A percentile compares a stretch with the other conserved stretches of the same genome.
Conservation (phyloP, 148 eudicot species). For the Rheum nobile region DNA sequence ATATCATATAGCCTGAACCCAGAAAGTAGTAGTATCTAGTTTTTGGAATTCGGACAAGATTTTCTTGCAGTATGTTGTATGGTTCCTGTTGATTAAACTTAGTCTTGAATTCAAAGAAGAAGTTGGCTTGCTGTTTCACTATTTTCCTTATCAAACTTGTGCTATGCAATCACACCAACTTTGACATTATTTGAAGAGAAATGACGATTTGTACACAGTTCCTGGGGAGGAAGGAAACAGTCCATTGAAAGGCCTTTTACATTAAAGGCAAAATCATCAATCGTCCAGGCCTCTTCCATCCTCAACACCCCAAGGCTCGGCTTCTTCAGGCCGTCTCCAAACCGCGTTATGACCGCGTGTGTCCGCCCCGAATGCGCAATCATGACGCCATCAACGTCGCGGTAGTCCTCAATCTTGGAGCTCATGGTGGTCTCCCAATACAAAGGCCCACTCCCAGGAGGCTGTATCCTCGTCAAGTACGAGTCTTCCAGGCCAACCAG, state of each 20-base stretch:
- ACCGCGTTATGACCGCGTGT: constrained; percentile 52
- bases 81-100: background rate
- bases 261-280: constrained; percentile 78
- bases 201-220: no score
- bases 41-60: background rate
- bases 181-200: no score
- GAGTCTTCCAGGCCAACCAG: constrained; percentile 82
- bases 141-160: no score
- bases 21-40: background rate
- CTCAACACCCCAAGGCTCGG: constrained; percentile 47
- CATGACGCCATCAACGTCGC: constrained; percentile 68
- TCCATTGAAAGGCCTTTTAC: constrained; percentile 78
- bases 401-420: constrained; percentile 74
- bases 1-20: no score
- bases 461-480: constrained; percentile 73
- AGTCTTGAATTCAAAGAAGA: background rate
- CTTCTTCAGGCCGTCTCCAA: constrained; percentile 51
- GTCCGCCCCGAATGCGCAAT: constrained; percentile 82
- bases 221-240: constrained; percentile 78
- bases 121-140: background rate
- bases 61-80: background rate
- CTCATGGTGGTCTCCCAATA: constrained; percentile 96
- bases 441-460: constrained; percentile 57
- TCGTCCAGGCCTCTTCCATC: constrained; percentile 83
- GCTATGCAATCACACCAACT: no score